phyloP scores from a whole-genome alignment of 495 filamentous ascomycete genomes.

The Achaetomiella virescens region DNA sequence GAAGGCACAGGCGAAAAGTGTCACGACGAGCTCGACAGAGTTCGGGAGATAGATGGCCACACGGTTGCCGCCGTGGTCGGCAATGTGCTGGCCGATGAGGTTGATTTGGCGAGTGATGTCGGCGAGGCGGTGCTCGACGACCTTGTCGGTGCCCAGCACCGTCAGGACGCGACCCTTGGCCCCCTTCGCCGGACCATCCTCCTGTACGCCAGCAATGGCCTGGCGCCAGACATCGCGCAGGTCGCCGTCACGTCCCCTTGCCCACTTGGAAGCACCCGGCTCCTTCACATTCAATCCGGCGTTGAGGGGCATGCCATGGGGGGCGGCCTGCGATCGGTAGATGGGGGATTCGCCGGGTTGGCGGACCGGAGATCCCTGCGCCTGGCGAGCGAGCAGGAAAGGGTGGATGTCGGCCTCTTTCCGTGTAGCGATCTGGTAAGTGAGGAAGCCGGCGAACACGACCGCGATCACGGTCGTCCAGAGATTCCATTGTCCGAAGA shows the following conservation, averaged over 20 bases:
- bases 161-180: conserved; percentile 72
- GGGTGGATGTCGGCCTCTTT: conserved; percentile 85
- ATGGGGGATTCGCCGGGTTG: conserved; percentile 76
- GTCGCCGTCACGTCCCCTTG: conserved; percentile 76
- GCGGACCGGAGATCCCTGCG: conserved; percentile 67
- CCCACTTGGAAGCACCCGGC: conserved; percentile 73
- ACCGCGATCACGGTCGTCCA: conserved; percentile 61
- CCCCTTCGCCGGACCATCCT: conserved; percentile 52
- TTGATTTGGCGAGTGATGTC: conserved; percentile 81
- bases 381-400: conserved; percentile 79
- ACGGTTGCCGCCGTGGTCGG: conserved; percentile 60
- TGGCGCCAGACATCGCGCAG: conserved; percentile 87
- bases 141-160: conserved; percentile 66
- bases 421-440: conserved; percentile 47
- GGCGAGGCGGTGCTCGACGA: conserved; percentile 60
- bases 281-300: conserved; percentile 81
- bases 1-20: conserved; percentile 63
- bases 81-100: conserved; percentile 70
- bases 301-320: conserved; percentile 75
- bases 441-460: conserved; percentile 47
- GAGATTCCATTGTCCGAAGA: conserved; percentile 73
- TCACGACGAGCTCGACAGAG: conserved; percentile 76
- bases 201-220: conserved; percentile 57
- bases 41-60: conserved; percentile 92
- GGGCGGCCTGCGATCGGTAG: conserved; percentile 74